phyloP scores from a whole-genome alignment of 208 protist species.

The Wallacemonas sp. region DNA sequence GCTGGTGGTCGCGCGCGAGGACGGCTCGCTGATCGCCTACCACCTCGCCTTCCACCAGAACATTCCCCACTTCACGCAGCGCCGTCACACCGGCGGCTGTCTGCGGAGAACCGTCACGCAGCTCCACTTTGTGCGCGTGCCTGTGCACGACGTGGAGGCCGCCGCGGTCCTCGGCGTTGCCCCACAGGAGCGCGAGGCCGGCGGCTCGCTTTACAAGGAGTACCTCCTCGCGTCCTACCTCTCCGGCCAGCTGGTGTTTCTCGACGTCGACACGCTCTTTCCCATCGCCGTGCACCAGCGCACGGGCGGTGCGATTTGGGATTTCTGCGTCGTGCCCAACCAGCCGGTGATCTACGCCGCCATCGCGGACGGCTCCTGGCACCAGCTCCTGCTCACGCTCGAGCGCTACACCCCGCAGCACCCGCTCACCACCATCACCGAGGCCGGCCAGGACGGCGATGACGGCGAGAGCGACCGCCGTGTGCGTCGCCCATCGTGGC shows the following conservation, averaged over 20 bases:
- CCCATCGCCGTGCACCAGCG: conserved; percentile 78
- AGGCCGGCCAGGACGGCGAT: background rate
- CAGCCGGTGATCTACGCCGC: conserved; percentile 27
- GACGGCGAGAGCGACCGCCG: background rate
- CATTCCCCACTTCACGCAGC: conserved; percentile 74
- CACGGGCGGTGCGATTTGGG: conserved; percentile 83
- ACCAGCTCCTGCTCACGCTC: conserved; percentile 42
- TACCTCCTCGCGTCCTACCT: conserved; percentile 73
- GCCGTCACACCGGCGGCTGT: conserved; percentile 78
- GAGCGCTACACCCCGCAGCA: conserved; percentile 17
- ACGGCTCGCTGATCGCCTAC: conserved; percentile 79
- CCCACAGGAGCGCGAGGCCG: background rate
- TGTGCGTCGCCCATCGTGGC: background rate
- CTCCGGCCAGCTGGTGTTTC: conserved; percentile 84
- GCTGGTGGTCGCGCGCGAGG: conserved; percentile 77
- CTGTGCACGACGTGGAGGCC: background rate
- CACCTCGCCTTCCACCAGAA: conserved; percentile 70
- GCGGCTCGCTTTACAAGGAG: background rate
- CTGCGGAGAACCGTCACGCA: conserved; percentile 69
- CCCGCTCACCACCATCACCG: no score
- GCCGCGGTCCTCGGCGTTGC: background rate
- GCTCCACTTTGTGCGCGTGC: conserved; percentile 45
- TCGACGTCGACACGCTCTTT: conserved; percentile 65
- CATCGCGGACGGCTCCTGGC: conserved; percentile 51
- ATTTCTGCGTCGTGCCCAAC: conserved; percentile 35